Base-by-base conservation (phyloP, 768 basidiomycete genomes). In the Chalciporus piperatus region DNA sequence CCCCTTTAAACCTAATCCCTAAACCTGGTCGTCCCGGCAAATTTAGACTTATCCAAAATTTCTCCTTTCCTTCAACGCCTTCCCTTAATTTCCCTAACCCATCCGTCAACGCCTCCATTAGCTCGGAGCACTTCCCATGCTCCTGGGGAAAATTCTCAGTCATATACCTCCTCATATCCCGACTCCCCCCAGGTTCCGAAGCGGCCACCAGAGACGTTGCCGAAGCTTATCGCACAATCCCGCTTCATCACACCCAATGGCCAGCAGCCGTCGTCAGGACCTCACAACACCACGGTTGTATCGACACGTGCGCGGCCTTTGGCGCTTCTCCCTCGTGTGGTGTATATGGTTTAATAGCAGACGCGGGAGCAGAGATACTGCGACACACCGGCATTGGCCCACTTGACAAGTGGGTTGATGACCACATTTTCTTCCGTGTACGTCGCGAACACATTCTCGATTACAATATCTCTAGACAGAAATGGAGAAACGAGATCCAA, bases 241-340 rank as follows among this genome's bases (percentile, higher is more conserved):
- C 39, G 1, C 22, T 20, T 4, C 39, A 40, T 13, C 39, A 16
- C 39, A 7, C 39, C 1, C 39, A 40, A 40, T 54, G 48, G 48
- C 41, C 48, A 27, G 48, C 41, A 7, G 16, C 6, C 0, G 11
- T 49, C 1, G 41, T 49, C 1, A 1, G 32, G 2, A 33, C 16
- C 3, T 1, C 19, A 11, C 70, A 71, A 1, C 73, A 41, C 14
- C 14, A 12, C 5, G 48, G 42, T 14, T 27, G 11, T 16, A 17
- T 56, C 0, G 40, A 59, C 17, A 51, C 28, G 2, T 56, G 49
- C 8, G 0, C 25, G 2, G 47, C 55, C 0, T 54, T 59, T 19
- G 19, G 52, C 0, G 30, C 55, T 0, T 17, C 55, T 0, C 52
- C 56, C 0, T 37, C 47, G 2, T 42, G 33, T 5, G 53, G 57